These are phyloP conservation scores for Microthlaspi erraticum DNA, from an alignment of 345 rosid genomes.

Conservation along the genomic window DNA sequence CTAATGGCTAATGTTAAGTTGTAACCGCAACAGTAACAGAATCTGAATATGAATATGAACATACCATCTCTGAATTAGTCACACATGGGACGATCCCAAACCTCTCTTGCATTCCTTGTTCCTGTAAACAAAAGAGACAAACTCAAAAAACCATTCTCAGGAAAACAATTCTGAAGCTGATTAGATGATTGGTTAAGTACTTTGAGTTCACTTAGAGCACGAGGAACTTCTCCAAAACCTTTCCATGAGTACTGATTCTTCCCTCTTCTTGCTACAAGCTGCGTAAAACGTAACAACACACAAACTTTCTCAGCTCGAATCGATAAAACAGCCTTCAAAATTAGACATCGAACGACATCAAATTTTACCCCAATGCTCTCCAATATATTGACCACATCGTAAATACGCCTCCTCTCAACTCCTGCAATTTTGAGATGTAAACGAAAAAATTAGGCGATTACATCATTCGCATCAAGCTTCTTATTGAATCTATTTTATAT, in stretches of 20 bases:
- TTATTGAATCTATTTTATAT: neutral
- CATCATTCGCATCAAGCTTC: neutral
- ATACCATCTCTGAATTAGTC: constrained; percentile 50
- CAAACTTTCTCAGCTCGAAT: constrained; percentile 28
- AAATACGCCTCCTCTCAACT: constrained; percentile 79
- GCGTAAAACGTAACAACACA: neutral
- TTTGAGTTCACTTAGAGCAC: constrained; percentile 59
- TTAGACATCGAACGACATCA: constrained; percentile 5
- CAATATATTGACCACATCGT: constrained; percentile 80
- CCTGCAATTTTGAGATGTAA: constrained; percentile 45
- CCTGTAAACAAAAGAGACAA: constrained; percentile 48
- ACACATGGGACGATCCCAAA: constrained; percentile 46
- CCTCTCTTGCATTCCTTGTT: constrained; percentile 63
- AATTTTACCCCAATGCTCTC: constrained; percentile 76
- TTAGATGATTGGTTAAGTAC: constrained; percentile 38
- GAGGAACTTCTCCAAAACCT: constrained; percentile 74
- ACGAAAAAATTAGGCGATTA: neutral
- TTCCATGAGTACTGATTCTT: constrained; percentile 81
- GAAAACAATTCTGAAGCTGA: neutral
- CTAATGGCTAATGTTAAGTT: neutral
- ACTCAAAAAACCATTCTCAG: neutral
- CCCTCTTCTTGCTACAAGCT: constrained; percentile 78
- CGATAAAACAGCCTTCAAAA: constrained; percentile 15
- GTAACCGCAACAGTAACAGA: neutral
- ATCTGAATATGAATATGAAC: neutral